Base-by-base conservation (phyloP, 2,329 filamentous ascomycete species). In the Dothideomycetes sp. region DNA sequence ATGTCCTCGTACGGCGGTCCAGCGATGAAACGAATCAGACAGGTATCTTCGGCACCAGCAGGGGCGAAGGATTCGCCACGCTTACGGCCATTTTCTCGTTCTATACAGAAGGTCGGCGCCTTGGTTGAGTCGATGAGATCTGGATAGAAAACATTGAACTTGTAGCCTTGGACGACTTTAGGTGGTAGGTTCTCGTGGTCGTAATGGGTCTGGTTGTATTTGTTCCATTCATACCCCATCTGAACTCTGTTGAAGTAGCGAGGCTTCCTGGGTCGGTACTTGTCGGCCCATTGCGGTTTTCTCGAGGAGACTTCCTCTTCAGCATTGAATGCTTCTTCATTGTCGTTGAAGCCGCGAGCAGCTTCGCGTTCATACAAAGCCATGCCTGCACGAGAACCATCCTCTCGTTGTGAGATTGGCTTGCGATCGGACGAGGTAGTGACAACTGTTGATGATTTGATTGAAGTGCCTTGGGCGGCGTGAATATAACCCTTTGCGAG, bases 151-250 rank as follows among this genome's bases (percentile, higher is more conserved):
- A 98, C 89, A 65, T 98, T 96, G 73, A 98, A 98, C 61, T 94
- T 95, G 71, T 98, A 98, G 43, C 91, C 91, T 61, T 98, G 91
- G 9, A 98, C 91, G 5, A 98, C 89, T 64, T 94, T 95, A 18
- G 91, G 91, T 1, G 91, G 91, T 2, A 91, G 91, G 55, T 96
- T 95, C 58, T 96, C 89, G 61, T 95, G 86, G 61, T 96, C 91
- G 65, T 98, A 98, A 64, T 98, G 91, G 10, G 91, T 98, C 65
- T 98, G 91, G 57, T 98, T 98, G 73, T 98, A 98, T 64, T 98
- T 98, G 70, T 98, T 98, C 91, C 91, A 98, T 62, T 98, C 91
- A 62, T 96, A 98, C 39, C 91, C 91, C 84, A 95, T 95, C 62
- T 94, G 88, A 33, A 96, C 88, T 28, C 91, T 82, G 59, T 96